Base-by-base conservation (phyloP, 1,284 basidiomycete species). In the Fomitopsis pinicola region DNA sequence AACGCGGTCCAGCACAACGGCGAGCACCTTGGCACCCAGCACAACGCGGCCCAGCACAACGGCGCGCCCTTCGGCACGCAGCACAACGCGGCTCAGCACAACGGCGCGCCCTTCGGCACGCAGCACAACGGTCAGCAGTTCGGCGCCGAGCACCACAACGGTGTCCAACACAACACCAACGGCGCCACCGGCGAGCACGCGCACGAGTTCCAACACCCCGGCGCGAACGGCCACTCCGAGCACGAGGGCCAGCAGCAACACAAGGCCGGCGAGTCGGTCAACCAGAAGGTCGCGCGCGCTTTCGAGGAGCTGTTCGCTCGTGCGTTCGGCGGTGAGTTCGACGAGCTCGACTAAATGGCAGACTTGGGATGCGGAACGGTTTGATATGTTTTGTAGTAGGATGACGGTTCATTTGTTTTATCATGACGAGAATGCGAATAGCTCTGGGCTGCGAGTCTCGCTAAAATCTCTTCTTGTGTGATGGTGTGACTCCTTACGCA, bases 381-480 rank as follows among this genome's bases (percentile, higher is more conserved):
- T 30, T 50, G 48, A 33, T n/a, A 33, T 50, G 48, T 50, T 50
- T 22, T 50, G 48, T 50, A 50, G 48, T 33, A 33, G 48, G 28
- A 15, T 15, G 26, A 33, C 30, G 15, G 48, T 50, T 50, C 48
- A 30, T 50, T 12, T 54, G 52, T 54, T n/a, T 38, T 40, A 22
- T 54, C 17, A 40, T 17, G 52, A 54, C 35, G 52, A 54, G 52
- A 54, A 54, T 54, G 52, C 36, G 52, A 54, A 36, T 36, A 40
- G 52, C 52, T 54, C 52, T 54, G 52, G 52, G 52, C 52, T 54
- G 52, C 52, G 52, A 40, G 52, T 54, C 52, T 54, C 52, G 36
- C 52, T 38, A 36, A 38, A 38, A n/a, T 36, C 19, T 22, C 52
- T 22, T 22, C 30, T 33, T 2, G 52, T 54, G 35, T 54, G 33